Conservation (phyloP, 495 filamentous ascomycete genomes). For the Neurospora sp. region DNA sequence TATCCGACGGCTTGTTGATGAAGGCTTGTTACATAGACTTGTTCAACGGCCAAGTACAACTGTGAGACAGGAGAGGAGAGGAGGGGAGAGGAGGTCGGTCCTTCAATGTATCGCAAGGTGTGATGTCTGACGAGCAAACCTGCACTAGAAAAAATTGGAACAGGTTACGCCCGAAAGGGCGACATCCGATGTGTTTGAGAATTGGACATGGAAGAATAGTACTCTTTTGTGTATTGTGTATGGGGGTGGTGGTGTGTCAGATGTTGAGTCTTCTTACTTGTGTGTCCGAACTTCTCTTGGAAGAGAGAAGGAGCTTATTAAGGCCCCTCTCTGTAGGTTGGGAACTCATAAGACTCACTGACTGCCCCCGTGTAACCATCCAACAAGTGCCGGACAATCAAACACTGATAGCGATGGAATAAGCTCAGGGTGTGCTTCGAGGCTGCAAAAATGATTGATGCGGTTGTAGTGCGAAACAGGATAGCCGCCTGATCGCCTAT, state of each 20-base stretch:
- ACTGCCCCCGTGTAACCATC: background rate
- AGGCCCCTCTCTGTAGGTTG: background rate
- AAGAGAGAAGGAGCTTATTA: background rate
- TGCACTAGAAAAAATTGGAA: background rate
- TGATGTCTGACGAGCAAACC: background rate
- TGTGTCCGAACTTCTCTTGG: background rate
- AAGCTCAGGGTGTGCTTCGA: background rate
- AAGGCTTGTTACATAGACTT: background rate
- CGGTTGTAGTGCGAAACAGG: background rate
- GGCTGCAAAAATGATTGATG: background rate
- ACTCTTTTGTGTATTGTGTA: background rate
- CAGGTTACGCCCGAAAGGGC: background rate
- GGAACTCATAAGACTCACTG: background rate
- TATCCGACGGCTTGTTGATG: background rate
- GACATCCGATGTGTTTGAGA: background rate
- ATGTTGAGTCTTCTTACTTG: no score
- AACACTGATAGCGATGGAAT: background rate
- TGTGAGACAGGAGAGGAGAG: background rate
- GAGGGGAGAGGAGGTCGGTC: background rate
- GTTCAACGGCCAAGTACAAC: background rate
- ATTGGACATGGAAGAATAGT: background rate
- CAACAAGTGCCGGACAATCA: background rate
- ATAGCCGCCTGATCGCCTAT: slow-evolving; percentile 1
- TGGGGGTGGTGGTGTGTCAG: background rate
- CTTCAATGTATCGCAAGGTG: background rate